Percentiles rank a stretch among this genome's conserved stretches.
phyloP scores from a whole-genome alignment of 1,284 basidiomycete species.

The Trametes sp. region DNA sequence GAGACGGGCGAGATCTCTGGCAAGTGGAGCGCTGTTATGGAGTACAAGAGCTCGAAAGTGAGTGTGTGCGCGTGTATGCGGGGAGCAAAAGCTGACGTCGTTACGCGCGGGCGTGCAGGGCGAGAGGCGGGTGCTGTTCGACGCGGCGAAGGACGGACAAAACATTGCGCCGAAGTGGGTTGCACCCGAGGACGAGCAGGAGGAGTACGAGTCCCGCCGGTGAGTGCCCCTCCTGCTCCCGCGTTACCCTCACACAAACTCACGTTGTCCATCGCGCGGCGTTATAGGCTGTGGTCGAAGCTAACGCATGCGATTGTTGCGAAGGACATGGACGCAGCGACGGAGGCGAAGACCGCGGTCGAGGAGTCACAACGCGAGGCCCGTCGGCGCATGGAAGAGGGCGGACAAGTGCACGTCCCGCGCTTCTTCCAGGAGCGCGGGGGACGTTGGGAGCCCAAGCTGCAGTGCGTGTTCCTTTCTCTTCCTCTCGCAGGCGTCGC shows the following conservation, averaged over 20 bases:
- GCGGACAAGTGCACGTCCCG: conserved; percentile 69
- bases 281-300: conserved; percentile 78
- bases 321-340: conserved; percentile 95
- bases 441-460: conserved; percentile 83
- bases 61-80: conserved; percentile 22
- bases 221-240: conserved; percentile 42
- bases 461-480: conserved; percentile 57
- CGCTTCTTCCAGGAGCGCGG: conserved; percentile 83
- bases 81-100: background rate
- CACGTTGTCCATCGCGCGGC: no score
- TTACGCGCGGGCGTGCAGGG: conserved; percentile 47
- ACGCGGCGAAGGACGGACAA: conserved; percentile 78
- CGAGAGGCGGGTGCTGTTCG: conserved; percentile 83
- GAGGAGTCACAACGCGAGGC: conserved; percentile 93
- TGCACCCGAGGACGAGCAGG: conserved; percentile 86
- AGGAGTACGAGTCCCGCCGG: conserved; percentile 89
- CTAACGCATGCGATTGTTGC: conserved; percentile 88
- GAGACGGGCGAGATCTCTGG: conserved; percentile 90
- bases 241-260: background rate
- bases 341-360: conserved; percentile 88
- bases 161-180: conserved; percentile 86
- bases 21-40: conserved; percentile 93
- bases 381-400: conserved; percentile 81
- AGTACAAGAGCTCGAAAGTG: conserved; percentile 80
- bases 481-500: background rate